A percentile compares a stretch with the other conserved stretches of the same genome.
These are phyloP conservation scores for Fragaria vesca DNA, from an alignment of 306 rosid genomes.

Conservation along the genomic window DNA sequence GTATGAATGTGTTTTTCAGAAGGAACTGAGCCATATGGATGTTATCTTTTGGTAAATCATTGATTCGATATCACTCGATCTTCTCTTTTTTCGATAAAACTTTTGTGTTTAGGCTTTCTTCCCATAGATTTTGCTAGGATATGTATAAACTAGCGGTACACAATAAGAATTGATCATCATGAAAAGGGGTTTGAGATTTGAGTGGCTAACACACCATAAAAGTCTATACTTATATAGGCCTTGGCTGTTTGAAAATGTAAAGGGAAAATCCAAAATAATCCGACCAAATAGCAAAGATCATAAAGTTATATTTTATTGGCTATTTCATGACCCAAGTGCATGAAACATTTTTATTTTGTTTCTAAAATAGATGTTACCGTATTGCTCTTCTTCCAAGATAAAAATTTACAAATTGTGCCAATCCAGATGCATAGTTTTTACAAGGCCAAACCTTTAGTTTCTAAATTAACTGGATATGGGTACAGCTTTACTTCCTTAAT, in stretches of 20 bases:
- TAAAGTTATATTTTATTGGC: not conserved
- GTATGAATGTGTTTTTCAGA: not conserved
- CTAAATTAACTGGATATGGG: too few species aligned
- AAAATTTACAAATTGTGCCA: not conserved
- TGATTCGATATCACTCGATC: not conserved
- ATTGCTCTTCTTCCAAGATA: not conserved
- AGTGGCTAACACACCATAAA: not conserved
- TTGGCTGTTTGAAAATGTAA: not conserved
- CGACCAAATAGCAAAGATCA: not conserved
- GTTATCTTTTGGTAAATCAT: slow-evolving; percentile 5
- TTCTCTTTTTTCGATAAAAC: not conserved
- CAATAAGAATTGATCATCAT: not conserved
- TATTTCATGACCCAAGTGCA: not conserved
- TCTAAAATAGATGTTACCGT: not conserved
- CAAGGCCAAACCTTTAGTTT: not conserved
- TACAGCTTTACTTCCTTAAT: too few species aligned
- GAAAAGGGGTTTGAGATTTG: not conserved
- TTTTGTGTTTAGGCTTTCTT: not conserved
- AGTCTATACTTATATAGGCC: too few species aligned
- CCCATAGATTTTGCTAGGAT: too few species aligned
- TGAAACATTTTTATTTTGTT: not conserved
- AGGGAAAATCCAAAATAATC: not conserved
- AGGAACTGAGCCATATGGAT: slow-evolving; percentile 18
- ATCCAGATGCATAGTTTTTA: not conserved
- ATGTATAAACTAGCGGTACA: not conserved